Percentiles rank a stretch among this genome's conserved stretches.
These are phyloP conservation scores for Clathrospora elynae DNA, from an alignment of 2,329 filamentous ascomycete species.

Conservation along the genomic window DNA sequence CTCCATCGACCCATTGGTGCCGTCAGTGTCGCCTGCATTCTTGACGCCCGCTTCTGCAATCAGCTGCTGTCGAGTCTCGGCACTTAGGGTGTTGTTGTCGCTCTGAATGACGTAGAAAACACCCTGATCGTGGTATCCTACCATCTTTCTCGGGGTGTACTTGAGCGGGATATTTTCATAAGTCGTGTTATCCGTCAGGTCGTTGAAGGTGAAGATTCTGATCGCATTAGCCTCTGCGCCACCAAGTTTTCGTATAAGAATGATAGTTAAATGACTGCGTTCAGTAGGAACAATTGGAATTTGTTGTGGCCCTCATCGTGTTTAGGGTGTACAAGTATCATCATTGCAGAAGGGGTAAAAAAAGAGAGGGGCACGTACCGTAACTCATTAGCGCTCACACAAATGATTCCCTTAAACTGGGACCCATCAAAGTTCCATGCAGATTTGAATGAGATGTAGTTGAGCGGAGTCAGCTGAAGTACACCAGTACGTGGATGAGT, in stretches of 20 bases:
- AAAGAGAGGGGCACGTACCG: slow-evolving; percentile 64
- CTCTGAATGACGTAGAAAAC: slow-evolving; percentile 94
- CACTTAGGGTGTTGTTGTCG: slow-evolving; percentile 88
- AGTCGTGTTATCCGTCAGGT: slow-evolving; percentile 81
- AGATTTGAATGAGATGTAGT: slow-evolving; percentile 86
- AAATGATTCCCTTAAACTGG: slow-evolving; percentile 92
- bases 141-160: slow-evolving; percentile 87
- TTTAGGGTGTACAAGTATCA: slow-evolving; percentile 62
- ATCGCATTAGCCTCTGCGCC: slow-evolving; percentile 16
- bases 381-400: slow-evolving; percentile 85
- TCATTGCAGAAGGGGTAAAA: slow-evolving; percentile 55
- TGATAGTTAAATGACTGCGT: slow-evolving; percentile 26
- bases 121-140: slow-evolving; percentile 84
- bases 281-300: slow-evolving; percentile 99
- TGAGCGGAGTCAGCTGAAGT: slow-evolving; percentile 90
- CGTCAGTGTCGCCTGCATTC: slow-evolving; percentile 40
- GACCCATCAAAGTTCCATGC: slow-evolving; percentile 97
- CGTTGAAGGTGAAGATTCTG: slow-evolving; percentile 89
- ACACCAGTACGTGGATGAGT: slow-evolving; percentile 83
- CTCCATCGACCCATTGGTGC: slow-evolving; percentile 43
- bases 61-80: slow-evolving; percentile 75
- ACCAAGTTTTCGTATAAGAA: not conserved
- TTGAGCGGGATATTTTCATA: slow-evolving; percentile 84
- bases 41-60: slow-evolving; percentile 66
- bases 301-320: slow-evolving; percentile 57